Evolutionary conservation across 2,329 filamentous ascomycete genomes (phyloP), one percentile per base, ranked within the genome.

Genomic region (Bipolaris cookei): DNA sequence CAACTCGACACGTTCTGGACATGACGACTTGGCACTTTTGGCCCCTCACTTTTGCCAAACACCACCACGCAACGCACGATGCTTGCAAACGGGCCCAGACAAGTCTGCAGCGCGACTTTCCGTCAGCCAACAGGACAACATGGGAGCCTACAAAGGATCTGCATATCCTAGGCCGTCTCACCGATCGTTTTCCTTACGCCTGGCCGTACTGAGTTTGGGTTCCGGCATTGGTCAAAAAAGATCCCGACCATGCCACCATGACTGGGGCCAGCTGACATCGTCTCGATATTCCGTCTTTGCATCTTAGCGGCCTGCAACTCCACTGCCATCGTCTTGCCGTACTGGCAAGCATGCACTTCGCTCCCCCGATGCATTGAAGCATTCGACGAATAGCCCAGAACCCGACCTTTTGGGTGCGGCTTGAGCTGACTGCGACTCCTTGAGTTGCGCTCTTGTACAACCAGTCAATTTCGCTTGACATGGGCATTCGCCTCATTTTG

Each of bases 1-100:
- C 69, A 73, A 74, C 56, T 71, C 68, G 69, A 73, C 58, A 64
- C 69, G 68, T 74, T 65, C 68, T 63, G 63, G 63, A 68, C 66
- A 59, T 65, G 58, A 54, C 47, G 38, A 23, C 69, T 74, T 74
- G 70, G 70, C 71, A 61, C 51, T 37, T 43, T 53, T 54, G 41
- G 54, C 49, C 54, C 59, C 54, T 57, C 57, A 20, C 30, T 52
- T 34, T 59, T 56, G 64, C 52, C 59, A 62, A 48, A 61, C 57
- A 57, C 60, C 52, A 45, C 50, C 30, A 55, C 23, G 35, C 42
- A 61, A 30, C 45, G 56, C 42, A 64, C 54, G 39, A 61, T 64
- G 58, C 55, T 55, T 54, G 61, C 49, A 59, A 56, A 51, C 51
- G 42, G 54, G 63, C 35, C 57, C 41, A 56, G 54, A 50, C 61